Conservation (phyloP, 257 asterid species). For the Mitragyna speciosa region DNA sequence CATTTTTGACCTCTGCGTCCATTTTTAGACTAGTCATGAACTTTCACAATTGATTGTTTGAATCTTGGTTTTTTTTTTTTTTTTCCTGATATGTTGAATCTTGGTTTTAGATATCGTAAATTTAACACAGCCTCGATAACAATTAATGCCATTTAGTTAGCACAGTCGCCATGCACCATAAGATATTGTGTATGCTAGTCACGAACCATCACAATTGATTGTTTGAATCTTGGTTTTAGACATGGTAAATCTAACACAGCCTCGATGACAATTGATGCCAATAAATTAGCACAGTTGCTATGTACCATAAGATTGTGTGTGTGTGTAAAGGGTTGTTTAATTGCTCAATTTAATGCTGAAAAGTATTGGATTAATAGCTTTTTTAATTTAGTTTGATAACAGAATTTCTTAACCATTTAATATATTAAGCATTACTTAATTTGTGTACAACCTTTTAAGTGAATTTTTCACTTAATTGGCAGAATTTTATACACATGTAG, state of each 20-base stretch:
- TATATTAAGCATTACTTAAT: too few relatives aligned
- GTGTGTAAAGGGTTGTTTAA: too few relatives aligned
- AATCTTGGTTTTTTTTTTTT: not conserved
- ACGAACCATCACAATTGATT: not conserved
- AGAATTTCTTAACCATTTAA: too few relatives aligned
- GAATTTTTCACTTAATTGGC: too few relatives aligned
- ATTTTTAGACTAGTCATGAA: not conserved
- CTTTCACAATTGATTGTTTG: not conserved
- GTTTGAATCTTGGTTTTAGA: not conserved
- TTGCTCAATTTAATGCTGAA: too few relatives aligned
- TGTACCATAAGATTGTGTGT: not conserved
- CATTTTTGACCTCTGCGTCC: not conserved
- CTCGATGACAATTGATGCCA: not conserved
- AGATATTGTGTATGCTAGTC: not conserved
- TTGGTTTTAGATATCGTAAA: not conserved
- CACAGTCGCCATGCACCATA: not conserved
- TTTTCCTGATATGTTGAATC: too few relatives aligned
- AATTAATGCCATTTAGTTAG: not conserved
- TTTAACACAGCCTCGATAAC: not conserved
- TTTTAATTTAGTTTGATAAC: too few relatives aligned
- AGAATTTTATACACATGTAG: too few relatives aligned
- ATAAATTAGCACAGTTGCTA: not conserved
- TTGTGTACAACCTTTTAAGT: too few relatives aligned
- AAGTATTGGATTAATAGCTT: too few relatives aligned
- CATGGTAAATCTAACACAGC: not conserved